phyloP scores from a whole-genome alignment of 805 yeast species.

The Wickerhamomyces chambardii region DNA sequence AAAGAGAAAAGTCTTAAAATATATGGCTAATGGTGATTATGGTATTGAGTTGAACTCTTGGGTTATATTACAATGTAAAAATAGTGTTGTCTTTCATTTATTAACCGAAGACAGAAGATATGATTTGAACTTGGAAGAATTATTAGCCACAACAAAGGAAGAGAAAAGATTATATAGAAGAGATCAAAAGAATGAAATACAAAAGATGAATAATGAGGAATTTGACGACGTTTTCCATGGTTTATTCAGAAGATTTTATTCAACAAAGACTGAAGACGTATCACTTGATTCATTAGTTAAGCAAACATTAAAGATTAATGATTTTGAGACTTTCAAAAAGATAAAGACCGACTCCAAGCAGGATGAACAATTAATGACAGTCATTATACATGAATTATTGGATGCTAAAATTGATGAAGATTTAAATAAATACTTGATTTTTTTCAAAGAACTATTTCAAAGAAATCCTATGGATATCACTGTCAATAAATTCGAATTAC shows the following conservation, averaged over 20 bases:
- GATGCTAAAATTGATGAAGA: neutral
- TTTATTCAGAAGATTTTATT: slow-evolving; percentile 31
- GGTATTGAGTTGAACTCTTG: slow-evolving; percentile 60
- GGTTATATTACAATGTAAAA: slow-evolving; percentile 71
- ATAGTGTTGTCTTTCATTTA: slow-evolving; percentile 61
- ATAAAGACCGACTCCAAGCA: neutral
- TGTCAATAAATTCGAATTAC: neutral
- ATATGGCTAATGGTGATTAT: slow-evolving; percentile 45
- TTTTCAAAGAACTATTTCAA: neutral
- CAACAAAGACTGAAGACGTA: slow-evolving; percentile 4
- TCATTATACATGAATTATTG: neutral
- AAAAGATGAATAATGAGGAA: slow-evolving; percentile 2
- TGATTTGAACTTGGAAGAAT: slow-evolving; percentile 59
- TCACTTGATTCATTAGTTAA: slow-evolving; percentile 5
- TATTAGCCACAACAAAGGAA: slow-evolving; percentile 33
- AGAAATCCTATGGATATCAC: neutral
- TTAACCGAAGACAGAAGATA: slow-evolving; percentile 62
- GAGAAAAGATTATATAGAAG: slow-evolving; percentile 21
- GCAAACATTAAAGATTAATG: slow-evolving; percentile 7
- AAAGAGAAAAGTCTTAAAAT: slow-evolving; percentile 42
- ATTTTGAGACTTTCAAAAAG: slow-evolving; percentile 2
- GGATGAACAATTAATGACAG: neutral
- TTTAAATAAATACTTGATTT: too few relatives aligned
- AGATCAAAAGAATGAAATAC: slow-evolving; percentile 1
- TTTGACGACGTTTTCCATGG: slow-evolving; percentile 37